Evolutionary conservation across 106 monocot genomes (phyloP), one percentile per base, ranked within the genome.

Genomic region (Acorus calamus): DNA sequence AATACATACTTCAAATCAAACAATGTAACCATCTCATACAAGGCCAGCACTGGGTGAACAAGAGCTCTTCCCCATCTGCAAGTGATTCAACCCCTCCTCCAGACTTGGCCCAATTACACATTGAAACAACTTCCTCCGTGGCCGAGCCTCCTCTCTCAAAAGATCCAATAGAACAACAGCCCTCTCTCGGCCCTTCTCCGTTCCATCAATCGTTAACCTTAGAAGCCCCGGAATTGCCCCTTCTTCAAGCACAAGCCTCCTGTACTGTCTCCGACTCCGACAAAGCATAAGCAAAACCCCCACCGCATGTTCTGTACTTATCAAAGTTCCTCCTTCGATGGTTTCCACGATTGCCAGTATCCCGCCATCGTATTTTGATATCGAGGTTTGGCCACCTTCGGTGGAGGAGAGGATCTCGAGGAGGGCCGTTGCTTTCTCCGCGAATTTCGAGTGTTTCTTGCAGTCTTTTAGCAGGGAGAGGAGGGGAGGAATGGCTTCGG

Each of bases 161-260:
- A 88, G 58, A 5, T 78, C 69, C 42, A 88, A 53, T 8, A 88
- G 73, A 11, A 60, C 60, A 3, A 43, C 74, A 28, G 88, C 83
- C 52, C 50, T 67, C 11, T 62, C 47, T 44, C 66, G 63, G 2
- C 75, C 88, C 53, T 66, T 78, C 47, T 76, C 46, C 0, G 84
- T 84, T 6, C 88, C 88, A 14, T 88, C 75, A 2, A 78, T 75
- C 11, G 83, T 88, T 41, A 81, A 69, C 10, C 80, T 11, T 45
- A 88, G 53, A 46, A 88, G 80, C 7, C 88, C 83, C n/a, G 88
- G 88, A 56, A 88, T 81, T 0, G 88, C 75, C 7, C 88, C 88
- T 73, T 88, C 81, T 10, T 76, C 63, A 4, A 88, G 80, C 42
- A 88, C 81, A 14, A 83, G 62, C 6, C 78, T 70, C 63, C 83